Evolutionary conservation across 352 stramenopile genomes (phyloP), one percentile per base, ranked within the genome.

Genomic region (Globisporangium sylvaticum): DNA sequence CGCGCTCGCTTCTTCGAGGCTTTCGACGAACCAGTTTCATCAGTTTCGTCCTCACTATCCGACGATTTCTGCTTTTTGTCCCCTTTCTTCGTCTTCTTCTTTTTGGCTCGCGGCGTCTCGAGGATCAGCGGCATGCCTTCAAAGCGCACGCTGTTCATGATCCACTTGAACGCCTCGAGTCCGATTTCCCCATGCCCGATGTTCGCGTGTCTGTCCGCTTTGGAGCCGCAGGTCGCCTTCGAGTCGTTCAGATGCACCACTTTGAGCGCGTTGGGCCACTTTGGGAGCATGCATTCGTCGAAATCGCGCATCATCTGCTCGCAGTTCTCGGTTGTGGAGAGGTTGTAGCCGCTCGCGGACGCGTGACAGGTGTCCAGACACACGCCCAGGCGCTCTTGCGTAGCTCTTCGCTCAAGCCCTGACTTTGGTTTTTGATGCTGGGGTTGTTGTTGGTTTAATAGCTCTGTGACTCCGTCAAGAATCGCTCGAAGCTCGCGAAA

Each of bases 191-290:
- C 78, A 1, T 72, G 53, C 0, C 78, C 78, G 37, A 85, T 80
- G 66, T 81, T 83, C 25, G 77, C 78, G 52, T 83, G 78, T 24
- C 76, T 75, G 44, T 85, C 78, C 0, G 55, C 60, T 24, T 68
- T 62, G 6, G 75, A 76, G 18, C 69, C 76, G 12, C 74, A 72
- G 0, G 31, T 34, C 6, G 70, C 68, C 57, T 80, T 79, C 4
- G 75, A 83, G 61, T 83, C 78, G 61, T 85, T 85, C 37, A 85
- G 48, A 64, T 85, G 75, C 50, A 85, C 31, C 27, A 80, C 73
- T 34, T 81, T 81, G 54, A 85, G 69, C 15, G 68, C 75, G n/a
- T 70, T 14, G 0, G 32, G 32, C 74, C 77, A 83, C 18, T 63
- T n/a, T 1, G 60, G 24, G 5, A 74, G 68, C 61, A 85, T 69